Evolutionary conservation across 148 eudicot species (phyloP).

Genomic region (Dianthus caryophyllus): DNA sequence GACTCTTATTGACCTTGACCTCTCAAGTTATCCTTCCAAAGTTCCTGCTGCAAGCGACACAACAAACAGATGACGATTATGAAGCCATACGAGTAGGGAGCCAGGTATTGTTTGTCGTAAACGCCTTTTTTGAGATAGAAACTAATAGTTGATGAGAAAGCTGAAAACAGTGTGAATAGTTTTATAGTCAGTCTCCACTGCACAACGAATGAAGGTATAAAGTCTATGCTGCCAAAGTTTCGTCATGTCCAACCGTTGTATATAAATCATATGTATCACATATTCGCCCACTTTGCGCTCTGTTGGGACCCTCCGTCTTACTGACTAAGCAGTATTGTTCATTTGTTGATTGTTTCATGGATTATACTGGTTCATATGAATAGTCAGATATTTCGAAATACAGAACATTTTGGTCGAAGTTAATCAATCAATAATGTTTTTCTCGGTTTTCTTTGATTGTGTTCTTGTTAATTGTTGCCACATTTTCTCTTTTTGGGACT

Average conservation of each 20-base stretch:
- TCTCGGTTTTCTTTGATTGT: too few species aligned
- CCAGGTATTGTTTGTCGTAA: slow-evolving; percentile 20
- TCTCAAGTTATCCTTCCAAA: slow-evolving; percentile 46
- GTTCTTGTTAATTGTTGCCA: too few species aligned
- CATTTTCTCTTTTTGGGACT: too few species aligned
- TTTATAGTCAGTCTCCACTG: slow-evolving; percentile 6
- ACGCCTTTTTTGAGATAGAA: slow-evolving; percentile 14
- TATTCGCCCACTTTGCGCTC: background rate
- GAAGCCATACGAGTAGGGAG: slow-evolving; percentile 17
- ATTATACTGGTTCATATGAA: background rate
- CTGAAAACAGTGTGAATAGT: slow-evolving; percentile 23
- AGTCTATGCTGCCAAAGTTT: background rate
- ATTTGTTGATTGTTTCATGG: background rate
- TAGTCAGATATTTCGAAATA: background rate
- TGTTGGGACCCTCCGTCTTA: background rate
- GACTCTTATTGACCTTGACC: slow-evolving; percentile 72
- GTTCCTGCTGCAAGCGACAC: slow-evolving; percentile 54
- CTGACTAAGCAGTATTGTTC: background rate
- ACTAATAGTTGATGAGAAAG: slow-evolving; percentile 7
- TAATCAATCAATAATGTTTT: background rate
- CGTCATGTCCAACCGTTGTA: slow-evolving; percentile 1
- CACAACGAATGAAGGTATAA: too few species aligned
- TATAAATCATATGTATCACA: slow-evolving; percentile 1
- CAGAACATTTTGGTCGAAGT: background rate
- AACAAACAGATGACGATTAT: slow-evolving; percentile 43